Conservation (phyloP, 2,329 filamentous ascomycete genomes). For the Claviceps sp. region DNA sequence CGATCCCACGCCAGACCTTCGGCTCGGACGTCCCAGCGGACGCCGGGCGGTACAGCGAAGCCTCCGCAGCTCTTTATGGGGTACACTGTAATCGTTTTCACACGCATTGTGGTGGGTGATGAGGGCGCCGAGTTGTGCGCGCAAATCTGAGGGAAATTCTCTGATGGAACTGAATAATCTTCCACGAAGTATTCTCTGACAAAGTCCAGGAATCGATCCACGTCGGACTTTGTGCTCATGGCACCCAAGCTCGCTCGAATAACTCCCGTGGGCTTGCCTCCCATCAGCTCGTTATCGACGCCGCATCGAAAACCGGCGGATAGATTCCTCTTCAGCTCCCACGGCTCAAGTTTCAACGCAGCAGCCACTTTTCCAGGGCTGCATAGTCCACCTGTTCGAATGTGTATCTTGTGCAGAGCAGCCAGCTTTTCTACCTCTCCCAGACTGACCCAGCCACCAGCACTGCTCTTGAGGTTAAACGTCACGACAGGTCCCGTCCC, state of each 20-base stretch:
- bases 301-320: constrained; percentile 77
- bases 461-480: constrained; percentile 63
- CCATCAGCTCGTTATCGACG: constrained; percentile 65
- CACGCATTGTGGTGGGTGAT: constrained; percentile 12
- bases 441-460: constrained; percentile 65
- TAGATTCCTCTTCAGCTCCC: constrained; percentile 77
- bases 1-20: constrained; percentile 90
- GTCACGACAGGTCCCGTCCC: constrained; percentile 63
- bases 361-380: constrained; percentile 78
- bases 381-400: constrained; percentile 81
- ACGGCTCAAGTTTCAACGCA: constrained; percentile 58
- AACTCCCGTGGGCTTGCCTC: constrained; percentile 77
- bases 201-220: constrained; percentile 59
- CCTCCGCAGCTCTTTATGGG: constrained; percentile 92
- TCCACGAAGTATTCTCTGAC: constrained; percentile 52
- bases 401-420: constrained; percentile 62
- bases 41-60: constrained; percentile 51
- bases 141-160: neutral
- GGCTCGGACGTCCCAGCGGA: constrained; percentile 60
- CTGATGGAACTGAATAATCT: neutral
- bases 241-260: constrained; percentile 78
- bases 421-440: constrained; percentile 81
- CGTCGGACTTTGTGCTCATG: constrained; percentile 70
- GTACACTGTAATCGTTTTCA: constrained; percentile 63
- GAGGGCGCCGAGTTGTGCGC: neutral